Evolutionary conservation across 805 yeast genomes (phyloP).

Genomic region (Saccharomyces eubayanus): DNA sequence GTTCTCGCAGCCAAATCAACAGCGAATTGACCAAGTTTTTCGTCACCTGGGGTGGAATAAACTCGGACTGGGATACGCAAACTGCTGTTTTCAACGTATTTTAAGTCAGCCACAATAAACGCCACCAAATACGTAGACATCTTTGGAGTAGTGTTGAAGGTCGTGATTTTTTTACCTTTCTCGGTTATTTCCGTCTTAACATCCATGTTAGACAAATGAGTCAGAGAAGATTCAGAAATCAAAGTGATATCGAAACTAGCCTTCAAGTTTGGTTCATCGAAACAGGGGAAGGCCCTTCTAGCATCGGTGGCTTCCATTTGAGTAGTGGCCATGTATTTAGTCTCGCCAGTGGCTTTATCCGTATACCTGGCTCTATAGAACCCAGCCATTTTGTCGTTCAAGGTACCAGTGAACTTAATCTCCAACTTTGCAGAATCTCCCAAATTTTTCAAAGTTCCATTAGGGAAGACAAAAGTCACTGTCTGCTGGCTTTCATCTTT

Average conservation of each 20-base stretch:
- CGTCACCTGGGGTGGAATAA: conserved; percentile 50
- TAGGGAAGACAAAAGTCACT: conserved; percentile 49
- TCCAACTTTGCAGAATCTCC: conserved; percentile 40
- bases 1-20: conserved; percentile 58
- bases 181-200: conserved; percentile 33
- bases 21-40: conserved; percentile 52
- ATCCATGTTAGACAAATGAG: conserved; percentile 64
- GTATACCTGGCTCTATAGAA: conserved; percentile 59
- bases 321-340: conserved; percentile 25
- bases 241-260: conserved; percentile 55
- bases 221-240: conserved; percentile 42
- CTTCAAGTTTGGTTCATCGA: conserved; percentile 64
- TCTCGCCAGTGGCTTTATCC: conserved; percentile 33
- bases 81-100: conserved; percentile 45
- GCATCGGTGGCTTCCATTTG: conserved; percentile 69
- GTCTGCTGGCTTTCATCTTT: conserved; percentile 51
- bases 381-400: conserved; percentile 64
- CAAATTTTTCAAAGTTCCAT: conserved; percentile 24
- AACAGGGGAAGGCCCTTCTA: conserved; percentile 69
- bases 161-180: conserved; percentile 37
- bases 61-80: conserved; percentile 48
- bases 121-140: conserved; percentile 74
- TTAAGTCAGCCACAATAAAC: conserved; percentile 60
- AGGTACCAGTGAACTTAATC: conserved; percentile 49
- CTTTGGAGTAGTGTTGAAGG: conserved; percentile 55